Base-by-base conservation (phyloP, 305 asterid species). In the Fraxinus floribunda region DNA sequence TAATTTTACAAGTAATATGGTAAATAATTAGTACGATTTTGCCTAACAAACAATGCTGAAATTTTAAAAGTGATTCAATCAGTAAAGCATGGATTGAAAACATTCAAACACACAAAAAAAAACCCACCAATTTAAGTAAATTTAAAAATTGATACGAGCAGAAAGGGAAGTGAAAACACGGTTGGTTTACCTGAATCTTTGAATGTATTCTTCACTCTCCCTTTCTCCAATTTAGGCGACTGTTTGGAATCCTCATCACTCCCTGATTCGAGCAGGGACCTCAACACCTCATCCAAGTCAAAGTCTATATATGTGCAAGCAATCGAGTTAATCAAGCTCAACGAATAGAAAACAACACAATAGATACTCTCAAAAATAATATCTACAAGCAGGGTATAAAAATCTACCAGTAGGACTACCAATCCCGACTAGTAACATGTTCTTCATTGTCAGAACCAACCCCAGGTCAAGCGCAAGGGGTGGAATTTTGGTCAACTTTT, bases 201-300 rank as follows among this genome's bases (percentile, higher is more conserved):
- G 81, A 83, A 83, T 15, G 72, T 57, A 70, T 76, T 72, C 32
- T 18, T 49, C 85, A 76, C 18, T 2, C 9, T 44, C 10, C 79
- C 15, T 15, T 70, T 80, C 81, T 80, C 79, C 15, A 10, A 3
- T 3, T 29, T 35, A 78, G 10, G 16, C 64, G n/a, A 60, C 15
- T 62, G 80, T 60, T 82, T n/a, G 6, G 89, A 86, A 16, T 78
- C 86, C 78, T 32, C 35, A 32, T 3, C 35, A 32, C 35, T 32
- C 35, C 4, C 4, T 0, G 5, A 5, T 32, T 32, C 35, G 5
- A 0, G 35, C 35, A 32, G 0, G 5, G 35, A 32, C 35, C 35
- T 32, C 35, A 32, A 2, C 5, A 32, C 35, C 0, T 32, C 1
- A 3, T 30, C 32, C 3, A 30, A 30, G 32, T 30, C 3, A 30